Conservation (phyloP, 2,329 filamentous ascomycete genomes). For the Colletotrichum tropicicola region DNA sequence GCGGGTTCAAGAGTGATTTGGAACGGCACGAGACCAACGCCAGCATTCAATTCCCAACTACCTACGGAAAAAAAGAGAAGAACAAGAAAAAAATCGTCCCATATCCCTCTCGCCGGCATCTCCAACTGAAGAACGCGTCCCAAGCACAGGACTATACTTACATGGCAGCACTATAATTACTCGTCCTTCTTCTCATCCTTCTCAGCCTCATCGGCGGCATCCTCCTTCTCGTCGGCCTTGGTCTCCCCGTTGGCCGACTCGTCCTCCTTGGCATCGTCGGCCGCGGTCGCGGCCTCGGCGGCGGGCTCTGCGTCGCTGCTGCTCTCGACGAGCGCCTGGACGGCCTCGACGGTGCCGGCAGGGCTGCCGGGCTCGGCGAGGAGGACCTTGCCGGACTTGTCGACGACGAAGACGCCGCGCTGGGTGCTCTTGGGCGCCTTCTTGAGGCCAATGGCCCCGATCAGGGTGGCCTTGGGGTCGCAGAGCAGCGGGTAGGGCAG, state of each 20-base stretch:
- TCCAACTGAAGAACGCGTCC: background rate
- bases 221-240: conserved; percentile 33
- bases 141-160: conserved; percentile 5
- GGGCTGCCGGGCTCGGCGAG: conserved; percentile 80
- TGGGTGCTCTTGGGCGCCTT: conserved; percentile 83
- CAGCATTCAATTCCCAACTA: conserved; percentile 24
- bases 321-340: conserved; percentile 72
- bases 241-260: conserved; percentile 39
- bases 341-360: conserved; percentile 78
- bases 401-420: conserved; percentile 87
- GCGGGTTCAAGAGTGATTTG: background rate
- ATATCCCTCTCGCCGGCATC: background rate
- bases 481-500: conserved; percentile 90
- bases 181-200: conserved; percentile 25
- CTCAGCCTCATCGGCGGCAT: conserved; percentile 31
- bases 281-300: conserved; percentile 52
- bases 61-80: conserved; percentile 13
- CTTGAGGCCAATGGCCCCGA: conserved; percentile 87
- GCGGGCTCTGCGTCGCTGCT: conserved; percentile 35
- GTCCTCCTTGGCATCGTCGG: conserved; percentile 37
- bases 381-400: conserved; percentile 84
- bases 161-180: conserved; percentile 16
- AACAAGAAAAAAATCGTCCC: conserved; percentile 10
- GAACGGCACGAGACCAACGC: conserved; percentile 16
- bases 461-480: conserved; percentile 78